Evolutionary conservation across 192 early-diverging fungal genomes (phyloP), one percentile per base, ranked within the genome.

Genomic region (Rhizoclosmatium sp.): DNA sequence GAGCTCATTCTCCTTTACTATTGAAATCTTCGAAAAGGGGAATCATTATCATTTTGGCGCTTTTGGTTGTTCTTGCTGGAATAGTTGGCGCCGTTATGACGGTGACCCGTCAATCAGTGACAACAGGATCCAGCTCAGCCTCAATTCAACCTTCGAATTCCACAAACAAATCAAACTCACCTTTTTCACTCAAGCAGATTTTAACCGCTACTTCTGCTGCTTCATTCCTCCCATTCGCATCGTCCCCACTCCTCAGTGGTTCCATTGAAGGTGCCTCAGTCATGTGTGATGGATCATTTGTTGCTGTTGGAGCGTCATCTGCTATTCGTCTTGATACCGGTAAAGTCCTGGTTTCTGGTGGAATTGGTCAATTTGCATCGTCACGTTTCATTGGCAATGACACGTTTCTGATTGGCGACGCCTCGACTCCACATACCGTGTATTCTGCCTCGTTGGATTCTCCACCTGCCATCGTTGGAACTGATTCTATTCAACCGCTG

Each of bases 281-380:
- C 4, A 68, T 21, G 10, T 68, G 65, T 42, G 65, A 68, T 68
- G 65, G 65, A 45, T 7, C 9, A 5, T 68, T 68, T 21, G 65
- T 21, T 46, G 65, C 65, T 12, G 65, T 68, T 21, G 46, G 46
- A 5, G 65, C 40, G 21, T 39, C 65, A 5, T 16, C 23, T 0
- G 65, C 44, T 7, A 4, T 68, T 42, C 65, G 65, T 21, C 46
- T 68, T 10, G 65, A 68, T 21, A 68, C 65, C 5, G 65, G 65
- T 12, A 0, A 45, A 46, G 21, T 68, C 16, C 16, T 68, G 0
- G 4, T 68, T 31, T 5, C 40, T 23, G 16, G 51, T 0, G 5
- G 9, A 54, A 0, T 19, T 7, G 60, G 60, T 7, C 60, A 62
- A 62, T 68, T 68, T 21, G 65, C 65, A 7, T 68, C 65, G 3